phyloP scores from a whole-genome alignment of 371 early-diverging fungal genomes.

The Thermomucor indicae-seudaticae region DNA sequence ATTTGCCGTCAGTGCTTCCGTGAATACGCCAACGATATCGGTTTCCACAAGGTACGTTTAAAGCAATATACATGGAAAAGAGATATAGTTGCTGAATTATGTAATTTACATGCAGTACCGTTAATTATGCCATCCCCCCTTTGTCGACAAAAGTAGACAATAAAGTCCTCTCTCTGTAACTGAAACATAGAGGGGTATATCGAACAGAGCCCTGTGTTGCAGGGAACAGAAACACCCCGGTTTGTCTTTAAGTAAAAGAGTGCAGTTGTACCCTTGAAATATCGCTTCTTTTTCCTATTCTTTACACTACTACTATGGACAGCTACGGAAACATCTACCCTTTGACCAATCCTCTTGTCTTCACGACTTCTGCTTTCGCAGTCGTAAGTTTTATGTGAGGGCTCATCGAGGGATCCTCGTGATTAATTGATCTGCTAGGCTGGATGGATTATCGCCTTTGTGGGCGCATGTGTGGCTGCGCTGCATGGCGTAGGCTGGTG shows the following conservation, averaged over 20 bases:
- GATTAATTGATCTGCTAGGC: constrained; percentile 26
- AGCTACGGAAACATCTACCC: constrained; percentile 16
- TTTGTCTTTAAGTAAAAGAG: background rate
- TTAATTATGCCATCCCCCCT: constrained; percentile 4
- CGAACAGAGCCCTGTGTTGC: background rate
- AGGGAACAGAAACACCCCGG: constrained; percentile 3
- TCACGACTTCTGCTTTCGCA: constrained; percentile 15
- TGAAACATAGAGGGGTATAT: background rate
- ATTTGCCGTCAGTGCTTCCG: constrained; percentile 99
- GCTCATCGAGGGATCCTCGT: background rate
- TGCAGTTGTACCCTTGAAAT: background rate
- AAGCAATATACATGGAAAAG: background rate
- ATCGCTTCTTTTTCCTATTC: constrained; percentile 4
- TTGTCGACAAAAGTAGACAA: background rate
- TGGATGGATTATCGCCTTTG: constrained; percentile 68
- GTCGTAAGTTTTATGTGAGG: constrained; percentile 11
- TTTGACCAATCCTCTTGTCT: constrained; percentile 16
- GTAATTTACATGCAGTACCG: constrained; percentile 12
- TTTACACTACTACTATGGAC: constrained; percentile 6
- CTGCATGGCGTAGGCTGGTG: constrained; percentile 48
- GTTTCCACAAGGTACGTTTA: constrained; percentile 83
- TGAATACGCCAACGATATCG: constrained; percentile 98
- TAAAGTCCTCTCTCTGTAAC: background rate
- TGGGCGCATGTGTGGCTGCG: constrained; percentile 55
- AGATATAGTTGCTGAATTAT: background rate